Evolutionary conservation across 257 asterid species (phyloP), one percentile per base, ranked within the genome.

Genomic region (Lycium ferocissimum): DNA sequence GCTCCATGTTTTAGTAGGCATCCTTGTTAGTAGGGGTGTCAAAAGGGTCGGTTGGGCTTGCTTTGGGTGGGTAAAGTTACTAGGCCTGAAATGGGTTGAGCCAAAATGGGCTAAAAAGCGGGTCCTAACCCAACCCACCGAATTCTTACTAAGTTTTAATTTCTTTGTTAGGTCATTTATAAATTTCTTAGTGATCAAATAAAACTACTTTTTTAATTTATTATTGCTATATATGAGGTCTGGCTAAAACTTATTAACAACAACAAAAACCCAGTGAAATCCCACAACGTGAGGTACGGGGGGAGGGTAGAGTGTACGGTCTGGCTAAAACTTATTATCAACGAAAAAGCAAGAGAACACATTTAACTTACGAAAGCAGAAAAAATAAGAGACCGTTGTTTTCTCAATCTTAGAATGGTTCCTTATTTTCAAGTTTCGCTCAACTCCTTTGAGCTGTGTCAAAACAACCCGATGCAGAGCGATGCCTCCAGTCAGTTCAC

Each of bases 1-100:
- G 81, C 26, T 84, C 43, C 45, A 47, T 75, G 79, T n/a, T 15
- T 85, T 65, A 56, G 79, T 57, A 83, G 22, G 58, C 1, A 49
- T 53, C 67, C 61, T 58, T 70, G 65, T 40, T 40, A 40, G 45
- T 40, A 40, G 45, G 45, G 45, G 45, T 40, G 45, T 40, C 45
- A 40, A 40, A 40, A 3, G 45, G 45, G 45, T 3, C 6, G 45
- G 45, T 40, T 40, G 45, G 5, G 45, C 45, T 40, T 40, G 45
- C 4, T 40, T 40, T 40, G 45, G 45, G 45, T 40, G 45, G 45
- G 45, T 40, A 40, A 40, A 40, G 45, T 40, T 40, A 40, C 45
- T 4, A 3, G 45, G 45, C 45, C 45, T 40, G 45, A 40, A 40
- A 40, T 40, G 45, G 45, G 7, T 3, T 40, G 45, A 6, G 45